phyloP scores from a whole-genome alignment of 768 basidiomycete genomes.

The Porphyrellus cyaneotinctus region DNA sequence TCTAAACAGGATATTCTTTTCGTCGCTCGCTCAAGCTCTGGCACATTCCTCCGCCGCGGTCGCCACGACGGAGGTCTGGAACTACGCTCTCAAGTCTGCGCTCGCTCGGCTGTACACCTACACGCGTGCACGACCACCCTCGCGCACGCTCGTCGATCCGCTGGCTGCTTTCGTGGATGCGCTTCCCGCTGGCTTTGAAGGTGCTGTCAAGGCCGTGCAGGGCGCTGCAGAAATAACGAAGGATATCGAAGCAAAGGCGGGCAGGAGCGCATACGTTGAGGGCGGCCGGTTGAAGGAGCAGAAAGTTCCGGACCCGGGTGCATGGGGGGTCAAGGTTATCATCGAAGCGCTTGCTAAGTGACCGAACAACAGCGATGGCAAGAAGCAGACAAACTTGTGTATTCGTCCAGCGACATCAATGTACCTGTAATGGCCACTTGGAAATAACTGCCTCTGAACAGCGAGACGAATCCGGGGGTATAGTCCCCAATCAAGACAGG shows the following conservation, averaged over 20 bases:
- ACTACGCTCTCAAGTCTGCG: conserved; percentile 52
- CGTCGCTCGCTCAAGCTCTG: conserved; percentile 74
- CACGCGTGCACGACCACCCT: conserved; percentile 85
- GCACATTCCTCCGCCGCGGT: conserved; percentile 33
- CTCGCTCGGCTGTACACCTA: conserved; percentile 68
- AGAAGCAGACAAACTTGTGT: not conserved
- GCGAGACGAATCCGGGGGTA: not conserved
- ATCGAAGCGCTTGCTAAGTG: conserved; percentile 47
- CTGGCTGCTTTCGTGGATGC: conserved; percentile 66
- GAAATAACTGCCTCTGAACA: not conserved
- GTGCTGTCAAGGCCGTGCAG: conserved; percentile 56
- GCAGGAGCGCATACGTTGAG: conserved; percentile 85
- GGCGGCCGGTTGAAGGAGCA: conserved; percentile 57
- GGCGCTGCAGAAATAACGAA: conserved; percentile 72
- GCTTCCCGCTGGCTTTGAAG: conserved; percentile 35
- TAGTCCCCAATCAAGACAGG: not conserved
- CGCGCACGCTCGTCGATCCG: conserved; percentile 91
- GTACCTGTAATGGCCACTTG: not conserved
- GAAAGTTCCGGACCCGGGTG: conserved; percentile 80
- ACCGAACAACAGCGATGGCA: not conserved
- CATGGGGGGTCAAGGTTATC: conserved; percentile 82
- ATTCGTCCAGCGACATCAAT: not conserved
- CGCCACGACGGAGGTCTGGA: conserved; percentile 53
- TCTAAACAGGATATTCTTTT: conserved; percentile 79
- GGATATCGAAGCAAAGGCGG: conserved; percentile 78